Conservation (phyloP, 2,329 filamentous ascomycete species). For the Colletotrichum cuscutae region DNA sequence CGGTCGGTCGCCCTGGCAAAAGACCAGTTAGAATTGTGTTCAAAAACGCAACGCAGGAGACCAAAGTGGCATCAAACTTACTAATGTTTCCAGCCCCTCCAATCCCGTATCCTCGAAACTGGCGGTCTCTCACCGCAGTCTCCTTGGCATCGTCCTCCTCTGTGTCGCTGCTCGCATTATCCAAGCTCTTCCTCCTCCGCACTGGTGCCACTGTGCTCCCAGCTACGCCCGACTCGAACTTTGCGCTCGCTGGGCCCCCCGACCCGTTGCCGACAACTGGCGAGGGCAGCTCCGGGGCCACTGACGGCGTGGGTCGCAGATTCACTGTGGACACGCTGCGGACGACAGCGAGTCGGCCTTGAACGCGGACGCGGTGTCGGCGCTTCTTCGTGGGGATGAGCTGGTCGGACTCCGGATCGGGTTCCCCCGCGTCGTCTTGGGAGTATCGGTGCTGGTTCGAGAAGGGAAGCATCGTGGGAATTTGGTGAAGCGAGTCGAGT, state of each 20-base stretch:
- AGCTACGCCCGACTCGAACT: constrained; percentile 37
- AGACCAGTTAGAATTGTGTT: neutral
- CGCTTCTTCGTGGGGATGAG: constrained; percentile 43
- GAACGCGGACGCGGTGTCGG: constrained; percentile 48
- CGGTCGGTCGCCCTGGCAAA: constrained; percentile 39
- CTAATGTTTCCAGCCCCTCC: constrained; percentile 52
- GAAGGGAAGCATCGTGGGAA: neutral
- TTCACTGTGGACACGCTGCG: constrained; percentile 47
- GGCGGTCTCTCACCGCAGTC: constrained; percentile 42
- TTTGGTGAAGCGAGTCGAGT: neutral
- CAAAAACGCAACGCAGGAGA: neutral
- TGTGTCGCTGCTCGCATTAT: constrained; percentile 34
- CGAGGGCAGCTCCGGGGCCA: constrained; percentile 17
- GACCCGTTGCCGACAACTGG: constrained; percentile 11
- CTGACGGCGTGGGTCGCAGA: constrained; percentile 30
- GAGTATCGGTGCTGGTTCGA: constrained; percentile 25
- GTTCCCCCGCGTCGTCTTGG: constrained; percentile 35
- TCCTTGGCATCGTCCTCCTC: constrained; percentile 42
- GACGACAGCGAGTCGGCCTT: constrained; percentile 48
- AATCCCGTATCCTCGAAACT: constrained; percentile 51
- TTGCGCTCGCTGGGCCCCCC: constrained; percentile 12
- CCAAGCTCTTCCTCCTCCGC: constrained; percentile 36
- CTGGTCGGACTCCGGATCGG: constrained; percentile 44
- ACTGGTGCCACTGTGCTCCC: constrained; percentile 21
- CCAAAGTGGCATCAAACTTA: constrained; percentile 37